Base-by-base conservation (phyloP, 164 flowering plant species). In the Annona squamosa region DNA sequence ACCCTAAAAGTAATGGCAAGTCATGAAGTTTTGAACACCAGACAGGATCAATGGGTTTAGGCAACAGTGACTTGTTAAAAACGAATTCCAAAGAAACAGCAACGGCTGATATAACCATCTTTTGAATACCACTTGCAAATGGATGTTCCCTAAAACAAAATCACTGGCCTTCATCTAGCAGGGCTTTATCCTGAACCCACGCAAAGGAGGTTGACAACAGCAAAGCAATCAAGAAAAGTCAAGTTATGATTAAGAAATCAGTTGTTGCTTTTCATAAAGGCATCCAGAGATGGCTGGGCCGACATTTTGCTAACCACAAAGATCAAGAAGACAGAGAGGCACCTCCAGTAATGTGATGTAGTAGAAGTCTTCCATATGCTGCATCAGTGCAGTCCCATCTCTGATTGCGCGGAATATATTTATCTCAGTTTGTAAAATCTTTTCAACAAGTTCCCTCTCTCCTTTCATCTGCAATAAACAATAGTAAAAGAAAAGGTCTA, bases 291-390 rank as follows among this genome's bases (percentile, higher is more conserved):
- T 52, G 13, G 59, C 59, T 52, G 59, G 59, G 59, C 3, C 9
- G 13, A 52, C 13, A 16, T 16, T 52, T 9, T 52, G 59, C 9
- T 16, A 16, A 52, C 59, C 10, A 52, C 59, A 52, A 52, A 9
- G 59, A 52, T 52, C 59, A 52, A 52, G 59, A 67, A 68, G 70
- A 68, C 16, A n/a, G 52, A 61, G 66, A 26, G 6, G 62, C 82
- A 92, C 99, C 98, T 95, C 99, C 17, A 95, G 80, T 72, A 95
- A 77, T 48, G 98, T 67, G 75, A 95, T 82, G 76, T 91, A 95
- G 72, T 95, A 95, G 75, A 95, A 95, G 77, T 95, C 98, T 73
- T 95, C 99, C 99, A 95, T 92, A 78, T 95, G 99, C 82, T 95
- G 99, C 98, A 91, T 92, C 67, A 95, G 91, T 19, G 93, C 99